Evolutionary conservation across 257 asterid species (phyloP), one percentile per base, ranked within the genome.

Genomic region (Nicotiana benthamiana): DNA sequence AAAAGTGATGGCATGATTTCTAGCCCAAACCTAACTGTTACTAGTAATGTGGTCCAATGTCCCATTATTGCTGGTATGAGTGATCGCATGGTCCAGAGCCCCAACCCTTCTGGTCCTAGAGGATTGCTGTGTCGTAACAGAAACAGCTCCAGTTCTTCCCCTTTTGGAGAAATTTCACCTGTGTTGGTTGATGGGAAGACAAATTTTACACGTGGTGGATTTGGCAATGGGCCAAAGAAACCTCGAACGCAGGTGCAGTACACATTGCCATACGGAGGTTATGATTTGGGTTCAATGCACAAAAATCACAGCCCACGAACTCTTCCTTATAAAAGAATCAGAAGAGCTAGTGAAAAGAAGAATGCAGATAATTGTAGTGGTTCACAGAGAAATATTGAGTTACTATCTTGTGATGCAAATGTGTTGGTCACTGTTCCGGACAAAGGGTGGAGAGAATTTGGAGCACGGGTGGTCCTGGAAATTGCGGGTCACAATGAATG

Each of bases 391-490:
- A 91, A 87, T 75, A 52, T 87, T 75, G 97, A 94, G 83, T 82
- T 83, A 81, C 80, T 89, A 66, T 83, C 85, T 59, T 91, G 97
- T 76, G 86, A 87, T 83, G 95, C 95, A 46, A 96, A 96, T 86
- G 89, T 96, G 82, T 84, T 96, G 52, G 89, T 96, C 77, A 96
- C 94, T 43, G 83, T 80, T 63, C 92, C 88, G 60, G 97, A 92
- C 85, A 91, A 86, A 86, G 98, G 99, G 77, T 96, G 98, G 98
- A 94, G 97, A 87, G 97, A 92, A 87, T 83, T 83, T 83, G 99
- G 97, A 67, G 98, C 91, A 24, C 87, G 80, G 40, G 79, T 96
- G 67, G 87, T 89, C 80, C 85, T 94, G 90, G 97, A 96, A 87
- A 83, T 68, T 80, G 89, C 91, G 52, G 97, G 92, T 83, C 97